Conservation (phyloP, 305 asterid species). For the Rubia peregrina region DNA sequence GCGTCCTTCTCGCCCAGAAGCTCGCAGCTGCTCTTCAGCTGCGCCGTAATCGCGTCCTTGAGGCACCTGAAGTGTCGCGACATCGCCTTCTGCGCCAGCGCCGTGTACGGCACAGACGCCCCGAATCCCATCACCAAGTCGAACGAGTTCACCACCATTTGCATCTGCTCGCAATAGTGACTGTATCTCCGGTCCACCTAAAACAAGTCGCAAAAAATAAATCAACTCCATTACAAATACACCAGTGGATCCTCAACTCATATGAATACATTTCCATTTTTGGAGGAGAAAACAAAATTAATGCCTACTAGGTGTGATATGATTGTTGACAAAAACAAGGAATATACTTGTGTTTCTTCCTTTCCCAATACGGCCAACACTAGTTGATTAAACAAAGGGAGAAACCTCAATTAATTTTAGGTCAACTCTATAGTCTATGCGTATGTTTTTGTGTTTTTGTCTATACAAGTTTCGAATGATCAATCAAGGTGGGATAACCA, state of each 20-base stretch:
- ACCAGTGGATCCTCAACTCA: too few species aligned
- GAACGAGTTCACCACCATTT: slow-evolving; percentile 91
- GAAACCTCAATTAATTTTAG: slow-evolving; percentile 14
- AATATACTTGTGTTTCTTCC: slow-evolving; percentile 31
- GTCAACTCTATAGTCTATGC: slow-evolving; percentile 23
- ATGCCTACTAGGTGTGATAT: slow-evolving; percentile 27
- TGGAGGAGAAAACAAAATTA: slow-evolving; percentile 16
- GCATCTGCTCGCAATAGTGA: slow-evolving; percentile 96
- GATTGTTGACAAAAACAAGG: slow-evolving; percentile 42
- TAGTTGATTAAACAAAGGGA: slow-evolving; percentile 11
- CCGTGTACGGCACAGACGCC: slow-evolving; percentile 82
- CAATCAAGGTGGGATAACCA: slow-evolving; percentile 1
- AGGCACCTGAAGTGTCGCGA: slow-evolving; percentile 88
- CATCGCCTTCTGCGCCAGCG: slow-evolving; percentile 90
- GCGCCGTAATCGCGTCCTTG: slow-evolving; percentile 71
- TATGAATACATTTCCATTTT: not conserved
- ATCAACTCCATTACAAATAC: too few species aligned
- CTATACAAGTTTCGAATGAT: not conserved
- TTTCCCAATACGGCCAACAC: slow-evolving; percentile 36
- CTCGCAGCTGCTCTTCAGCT: slow-evolving; percentile 68
- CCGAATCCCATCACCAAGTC: slow-evolving; percentile 97
- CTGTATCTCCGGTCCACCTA: slow-evolving; percentile 89
- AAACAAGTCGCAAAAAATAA: too few species aligned
- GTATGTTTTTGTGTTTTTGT: too few species aligned
- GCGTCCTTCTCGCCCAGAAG: slow-evolving; percentile 76